phyloP scores from a whole-genome alignment of 768 basidiomycete genomes.

The Lactifluus volemus region DNA sequence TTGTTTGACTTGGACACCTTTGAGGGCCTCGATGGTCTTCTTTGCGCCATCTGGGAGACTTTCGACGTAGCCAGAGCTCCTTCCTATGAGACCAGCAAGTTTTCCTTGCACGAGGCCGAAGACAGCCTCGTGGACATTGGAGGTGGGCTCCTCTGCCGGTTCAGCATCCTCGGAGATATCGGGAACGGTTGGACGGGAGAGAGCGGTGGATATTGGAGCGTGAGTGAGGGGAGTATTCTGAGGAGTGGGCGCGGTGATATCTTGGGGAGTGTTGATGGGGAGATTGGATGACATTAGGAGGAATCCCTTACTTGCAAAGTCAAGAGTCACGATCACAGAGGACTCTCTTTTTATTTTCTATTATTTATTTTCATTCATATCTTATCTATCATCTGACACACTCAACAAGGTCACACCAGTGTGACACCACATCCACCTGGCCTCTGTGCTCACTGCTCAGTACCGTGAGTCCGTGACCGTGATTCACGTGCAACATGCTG shows the following conservation, averaged over 20 bases:
- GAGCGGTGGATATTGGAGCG: conserved; percentile 68
- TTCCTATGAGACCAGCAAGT: conserved; percentile 78
- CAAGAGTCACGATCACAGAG: background rate
- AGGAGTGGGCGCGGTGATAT: conserved; percentile 83
- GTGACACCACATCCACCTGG: too few species aligned
- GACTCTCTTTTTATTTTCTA: background rate
- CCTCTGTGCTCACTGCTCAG: too few species aligned
- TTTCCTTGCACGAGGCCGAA: conserved; percentile 82
- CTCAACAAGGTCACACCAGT: too few species aligned
- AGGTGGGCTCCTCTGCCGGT: conserved; percentile 52
- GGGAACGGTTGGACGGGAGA: conserved; percentile 83
- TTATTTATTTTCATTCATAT: background rate
- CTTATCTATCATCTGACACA: too few species aligned
- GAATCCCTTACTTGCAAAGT: too few species aligned
- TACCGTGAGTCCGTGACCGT: too few species aligned
- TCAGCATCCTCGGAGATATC: conserved; percentile 81
- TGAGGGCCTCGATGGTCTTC: conserved; percentile 81
- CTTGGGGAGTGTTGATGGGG: conserved; percentile 42
- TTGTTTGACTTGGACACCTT: conserved; percentile 90
- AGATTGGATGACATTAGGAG: conserved; percentile 58
- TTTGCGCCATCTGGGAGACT: conserved; percentile 72
- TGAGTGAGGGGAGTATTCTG: conserved; percentile 85
- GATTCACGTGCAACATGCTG: too few species aligned
- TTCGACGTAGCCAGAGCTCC: conserved; percentile 94
- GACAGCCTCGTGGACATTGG: conserved; percentile 54